Conservation (phyloP, 2,329 filamentous ascomycete species). For the Phyllosticta ampelicida region DNA sequence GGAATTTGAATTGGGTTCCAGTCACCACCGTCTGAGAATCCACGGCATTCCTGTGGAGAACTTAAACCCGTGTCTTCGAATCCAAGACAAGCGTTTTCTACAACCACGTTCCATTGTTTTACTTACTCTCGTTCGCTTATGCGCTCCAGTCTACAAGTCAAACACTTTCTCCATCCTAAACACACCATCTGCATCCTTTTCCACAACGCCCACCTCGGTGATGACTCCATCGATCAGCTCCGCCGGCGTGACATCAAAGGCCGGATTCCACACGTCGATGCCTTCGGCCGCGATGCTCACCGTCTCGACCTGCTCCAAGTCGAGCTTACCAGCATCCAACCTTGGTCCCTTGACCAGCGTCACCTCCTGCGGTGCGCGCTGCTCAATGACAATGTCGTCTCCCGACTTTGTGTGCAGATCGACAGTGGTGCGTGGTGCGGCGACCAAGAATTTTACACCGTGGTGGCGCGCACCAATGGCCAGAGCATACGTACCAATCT, state of each 20-base stretch:
- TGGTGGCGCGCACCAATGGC: slow-evolving; percentile 85
- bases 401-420: slow-evolving; percentile 73
- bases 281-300: slow-evolving; percentile 68
- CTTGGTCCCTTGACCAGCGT: slow-evolving; percentile 73
- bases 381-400: slow-evolving; percentile 76
- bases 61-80: neutral
- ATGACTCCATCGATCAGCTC: slow-evolving; percentile 86
- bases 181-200: slow-evolving; percentile 58
- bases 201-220: slow-evolving; percentile 79
- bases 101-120: neutral
- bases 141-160: slow-evolving; percentile 12
- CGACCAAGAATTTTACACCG: slow-evolving; percentile 87
- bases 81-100: neutral
- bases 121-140: too few species aligned
- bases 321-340: slow-evolving; percentile 51
- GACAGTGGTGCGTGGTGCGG: slow-evolving; percentile 88
- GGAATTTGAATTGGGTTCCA: too few species aligned
- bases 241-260: slow-evolving; percentile 89
- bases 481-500: slow-evolving; percentile 90
- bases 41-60: too few species aligned
- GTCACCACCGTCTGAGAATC: too few species aligned
- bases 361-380: slow-evolving; percentile 70
- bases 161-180: slow-evolving; percentile 50
- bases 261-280: slow-evolving; percentile 90
- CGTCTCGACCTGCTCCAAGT: slow-evolving; percentile 52